Percentiles rank a stretch among this genome's conserved stretches.
phyloP scores from a whole-genome alignment of 1,284 basidiomycete species.

The Cutaneotrichosporon spelunceum region DNA sequence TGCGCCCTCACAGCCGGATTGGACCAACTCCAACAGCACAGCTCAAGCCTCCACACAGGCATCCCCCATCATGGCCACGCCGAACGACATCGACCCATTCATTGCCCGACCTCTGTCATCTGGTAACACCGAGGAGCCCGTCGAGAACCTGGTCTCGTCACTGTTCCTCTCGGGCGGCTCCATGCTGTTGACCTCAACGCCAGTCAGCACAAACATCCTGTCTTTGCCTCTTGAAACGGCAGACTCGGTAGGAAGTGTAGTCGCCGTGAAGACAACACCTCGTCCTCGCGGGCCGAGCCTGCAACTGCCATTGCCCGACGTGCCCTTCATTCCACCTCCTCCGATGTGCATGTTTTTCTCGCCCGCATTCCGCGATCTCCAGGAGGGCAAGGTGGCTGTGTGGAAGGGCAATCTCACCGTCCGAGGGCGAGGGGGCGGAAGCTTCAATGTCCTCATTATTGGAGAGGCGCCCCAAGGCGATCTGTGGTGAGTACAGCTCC shows the following conservation, averaged over 20 bases:
- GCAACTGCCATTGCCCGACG: conserved; percentile 33
- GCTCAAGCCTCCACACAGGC: not conserved
- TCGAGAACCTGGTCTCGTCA: conserved; percentile 16
- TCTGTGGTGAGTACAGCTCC: conserved; percentile 37
- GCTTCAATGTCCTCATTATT: conserved; percentile 41
- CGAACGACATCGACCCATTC: not conserved
- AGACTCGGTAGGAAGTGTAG: not conserved
- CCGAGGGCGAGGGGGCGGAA: conserved; percentile 41
- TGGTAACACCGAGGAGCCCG: conserved; percentile 2
- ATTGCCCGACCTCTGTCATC: not conserved
- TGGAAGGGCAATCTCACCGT: conserved; percentile 48
- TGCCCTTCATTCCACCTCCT: conserved; percentile 43
- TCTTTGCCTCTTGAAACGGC: not conserved
- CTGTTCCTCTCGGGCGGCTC: conserved; percentile 21
- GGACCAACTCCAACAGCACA: not conserved
- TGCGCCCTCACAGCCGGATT: not conserved
- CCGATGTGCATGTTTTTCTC: conserved; percentile 52
- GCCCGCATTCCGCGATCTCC: conserved; percentile 41
- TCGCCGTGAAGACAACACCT: not conserved
- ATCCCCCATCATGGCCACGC: not conserved
- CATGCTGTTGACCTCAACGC: conserved; percentile 10
- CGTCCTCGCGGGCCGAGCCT: conserved; percentile 17
- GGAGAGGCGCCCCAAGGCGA: conserved; percentile 40
- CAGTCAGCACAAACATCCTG: conserved; percentile 15
- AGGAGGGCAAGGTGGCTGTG: conserved; percentile 43